A percentile compares a stretch with the other conserved stretches of the same genome.
Evolutionary conservation across 805 yeast species (phyloP).

Genomic region (Cyberlindnera maclurae): DNA sequence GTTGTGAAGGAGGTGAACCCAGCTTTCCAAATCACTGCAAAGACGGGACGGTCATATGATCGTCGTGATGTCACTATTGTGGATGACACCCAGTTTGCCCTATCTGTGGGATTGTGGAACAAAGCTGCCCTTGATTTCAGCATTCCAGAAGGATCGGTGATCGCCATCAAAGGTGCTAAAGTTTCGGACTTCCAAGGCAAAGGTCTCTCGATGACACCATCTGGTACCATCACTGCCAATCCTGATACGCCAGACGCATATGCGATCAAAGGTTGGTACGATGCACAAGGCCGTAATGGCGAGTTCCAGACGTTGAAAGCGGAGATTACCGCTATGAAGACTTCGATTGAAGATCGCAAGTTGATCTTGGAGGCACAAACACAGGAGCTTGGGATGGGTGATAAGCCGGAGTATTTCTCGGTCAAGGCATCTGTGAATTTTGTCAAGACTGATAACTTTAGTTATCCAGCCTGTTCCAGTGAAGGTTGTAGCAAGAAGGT

Average conservation of each 20-base stretch:
- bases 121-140: conserved; percentile 73
- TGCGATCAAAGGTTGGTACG: conserved; percentile 91
- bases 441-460: conserved; percentile 67
- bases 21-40: conserved; percentile 72
- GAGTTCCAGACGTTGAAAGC: conserved; percentile 54
- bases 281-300: conserved; percentile 61
- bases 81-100: conserved; percentile 73
- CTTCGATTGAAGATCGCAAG: conserved; percentile 49
- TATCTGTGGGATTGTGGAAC: conserved; percentile 86
- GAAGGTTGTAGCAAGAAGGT: conserved; percentile 82
- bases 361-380: conserved; percentile 58
- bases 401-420: conserved; percentile 72
- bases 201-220: conserved; percentile 69
- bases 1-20: conserved; percentile 73
- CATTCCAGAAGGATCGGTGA: conserved; percentile 69
- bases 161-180: conserved; percentile 87
- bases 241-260: conserved; percentile 90
- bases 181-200: conserved; percentile 87
- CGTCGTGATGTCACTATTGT: conserved; percentile 85
- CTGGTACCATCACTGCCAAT: conserved; percentile 67
- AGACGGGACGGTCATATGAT: conserved; percentile 86
- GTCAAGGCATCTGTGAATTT: conserved; percentile 69
- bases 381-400: conserved; percentile 65
- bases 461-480: conserved; percentile 83
- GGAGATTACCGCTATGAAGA: conserved; percentile 37